phyloP scores from a whole-genome alignment of 2,329 filamentous ascomycete genomes.

The Byssochlamys sp. region DNA sequence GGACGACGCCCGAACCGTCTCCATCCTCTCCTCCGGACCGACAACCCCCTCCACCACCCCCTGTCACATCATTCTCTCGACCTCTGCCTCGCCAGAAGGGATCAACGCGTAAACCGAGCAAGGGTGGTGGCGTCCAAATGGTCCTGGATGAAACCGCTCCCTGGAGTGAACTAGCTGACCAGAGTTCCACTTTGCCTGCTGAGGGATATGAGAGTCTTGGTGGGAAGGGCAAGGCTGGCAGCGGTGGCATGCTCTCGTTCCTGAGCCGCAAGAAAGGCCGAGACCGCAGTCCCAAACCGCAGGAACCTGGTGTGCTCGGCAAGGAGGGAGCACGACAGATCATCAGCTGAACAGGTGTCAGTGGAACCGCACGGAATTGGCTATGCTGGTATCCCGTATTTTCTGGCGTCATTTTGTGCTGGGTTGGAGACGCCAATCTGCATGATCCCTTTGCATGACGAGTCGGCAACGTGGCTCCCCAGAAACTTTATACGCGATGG shows the following conservation, averaged over 20 bases:
- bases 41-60: slow-evolving; percentile 17
- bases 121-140: slow-evolving; percentile 78
- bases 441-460: neutral
- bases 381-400: neutral
- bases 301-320: slow-evolving; percentile 82
- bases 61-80: slow-evolving; percentile 30
- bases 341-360: slow-evolving; percentile 48
- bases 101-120: slow-evolving; percentile 62
- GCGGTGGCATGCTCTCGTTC: slow-evolving; percentile 78
- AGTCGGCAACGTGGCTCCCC: neutral
- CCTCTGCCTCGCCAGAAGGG: slow-evolving; percentile 43
- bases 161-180: slow-evolving; percentile 83
- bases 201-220: slow-evolving; percentile 45
- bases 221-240: slow-evolving; percentile 38
- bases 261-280: slow-evolving; percentile 80
- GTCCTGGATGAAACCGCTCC: slow-evolving; percentile 80
- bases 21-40: slow-evolving; percentile 16
- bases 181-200: slow-evolving; percentile 63
- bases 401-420: neutral
- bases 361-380: neutral
- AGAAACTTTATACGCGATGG: neutral
- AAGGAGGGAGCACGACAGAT: slow-evolving; percentile 86
- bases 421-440: neutral
- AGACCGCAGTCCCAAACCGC: slow-evolving; percentile 85
- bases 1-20: slow-evolving; percentile 5